phyloP scores from a whole-genome alignment of 2,329 filamentous ascomycete species.

The Cryphonectria naterciae region DNA sequence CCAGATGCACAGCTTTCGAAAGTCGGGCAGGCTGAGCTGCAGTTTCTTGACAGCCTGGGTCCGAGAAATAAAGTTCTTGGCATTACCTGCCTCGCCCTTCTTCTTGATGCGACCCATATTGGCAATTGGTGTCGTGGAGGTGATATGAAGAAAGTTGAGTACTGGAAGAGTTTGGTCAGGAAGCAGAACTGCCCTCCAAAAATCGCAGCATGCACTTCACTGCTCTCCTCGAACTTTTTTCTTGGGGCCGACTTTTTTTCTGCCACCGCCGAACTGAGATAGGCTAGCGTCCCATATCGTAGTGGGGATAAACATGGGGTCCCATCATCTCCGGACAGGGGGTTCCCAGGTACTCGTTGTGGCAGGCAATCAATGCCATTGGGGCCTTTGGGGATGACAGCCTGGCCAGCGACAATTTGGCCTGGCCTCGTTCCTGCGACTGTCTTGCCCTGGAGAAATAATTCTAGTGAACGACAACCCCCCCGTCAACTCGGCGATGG shows the following conservation, averaged over 20 bases:
- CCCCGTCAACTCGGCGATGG: conserved; percentile 31
- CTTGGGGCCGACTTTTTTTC: conserved; percentile 31
- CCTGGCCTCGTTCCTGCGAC: not conserved
- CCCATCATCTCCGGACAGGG: not conserved
- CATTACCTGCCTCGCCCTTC: conserved; percentile 88
- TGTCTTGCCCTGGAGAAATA: not conserved
- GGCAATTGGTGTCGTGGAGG: not conserved
- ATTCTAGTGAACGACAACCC: conserved; percentile 18
- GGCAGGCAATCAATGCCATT: conserved; percentile 6
- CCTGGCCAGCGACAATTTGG: conserved; percentile 14
- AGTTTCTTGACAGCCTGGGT: conserved; percentile 97
- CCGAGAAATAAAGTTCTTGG: conserved; percentile 97
- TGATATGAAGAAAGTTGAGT: conserved; percentile 24
- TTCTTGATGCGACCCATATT: conserved; percentile 81
- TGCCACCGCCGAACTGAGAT: conserved; percentile 21
- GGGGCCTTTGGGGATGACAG: conserved; percentile 19
- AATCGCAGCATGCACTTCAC: not conserved
- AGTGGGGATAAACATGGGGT: not conserved
- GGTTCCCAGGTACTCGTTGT: conserved; percentile 1
- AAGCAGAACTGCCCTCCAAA: not conserved
- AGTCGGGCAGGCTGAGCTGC: conserved; percentile 95
- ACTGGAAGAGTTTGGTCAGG: conserved; percentile 8
- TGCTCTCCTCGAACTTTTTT: conserved; percentile 34
- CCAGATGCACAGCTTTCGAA: conserved; percentile 98
- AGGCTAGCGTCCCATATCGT: not conserved